phyloP scores from a whole-genome alignment of 192 early-diverging fungal genomes.

The Mortierella alpina region DNA sequence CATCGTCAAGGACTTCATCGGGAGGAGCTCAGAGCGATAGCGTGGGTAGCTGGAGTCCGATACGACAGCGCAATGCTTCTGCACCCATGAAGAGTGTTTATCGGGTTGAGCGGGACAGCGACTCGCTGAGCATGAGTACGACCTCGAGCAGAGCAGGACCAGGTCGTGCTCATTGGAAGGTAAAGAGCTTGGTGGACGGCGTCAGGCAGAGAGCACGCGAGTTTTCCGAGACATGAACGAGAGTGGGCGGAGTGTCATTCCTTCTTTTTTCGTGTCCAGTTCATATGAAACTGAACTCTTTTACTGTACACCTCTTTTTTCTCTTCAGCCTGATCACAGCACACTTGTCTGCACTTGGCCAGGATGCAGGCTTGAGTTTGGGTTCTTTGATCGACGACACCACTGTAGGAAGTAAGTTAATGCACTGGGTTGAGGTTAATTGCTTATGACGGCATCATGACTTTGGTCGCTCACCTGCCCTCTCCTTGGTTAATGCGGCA shows the following conservation, averaged over 20 bases:
- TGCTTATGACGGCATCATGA: no score
- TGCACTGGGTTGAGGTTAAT: no score
- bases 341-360: conserved; percentile 44
- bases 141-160: conserved; percentile 17
- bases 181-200: not conserved
- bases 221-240: not conserved
- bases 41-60: conserved; percentile 3
- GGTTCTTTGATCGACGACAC: conserved; percentile 46
- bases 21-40: not conserved
- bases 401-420: conserved; percentile 41
- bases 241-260: not conserved
- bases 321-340: conserved; percentile 38
- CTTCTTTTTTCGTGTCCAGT: not conserved
- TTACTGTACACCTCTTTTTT: not conserved
- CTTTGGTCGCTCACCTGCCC: no score
- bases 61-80: conserved; percentile 19
- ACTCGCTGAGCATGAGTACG: conserved; percentile 14
- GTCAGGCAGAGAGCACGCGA: no score
- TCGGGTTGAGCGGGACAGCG: conserved; percentile 20
- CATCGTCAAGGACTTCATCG: not conserved
- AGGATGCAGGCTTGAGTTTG: conserved; percentile 34
- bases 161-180: conserved; percentile 44
- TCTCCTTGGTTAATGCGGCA: conserved; percentile 1
- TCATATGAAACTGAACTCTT: not conserved
- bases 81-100: conserved; percentile 24